A percentile compares a stretch with the other conserved stretches of the same genome.
Evolutionary conservation across 2,329 filamentous ascomycete genomes (phyloP).

Genomic region (Leptoxyphium fumago): DNA sequence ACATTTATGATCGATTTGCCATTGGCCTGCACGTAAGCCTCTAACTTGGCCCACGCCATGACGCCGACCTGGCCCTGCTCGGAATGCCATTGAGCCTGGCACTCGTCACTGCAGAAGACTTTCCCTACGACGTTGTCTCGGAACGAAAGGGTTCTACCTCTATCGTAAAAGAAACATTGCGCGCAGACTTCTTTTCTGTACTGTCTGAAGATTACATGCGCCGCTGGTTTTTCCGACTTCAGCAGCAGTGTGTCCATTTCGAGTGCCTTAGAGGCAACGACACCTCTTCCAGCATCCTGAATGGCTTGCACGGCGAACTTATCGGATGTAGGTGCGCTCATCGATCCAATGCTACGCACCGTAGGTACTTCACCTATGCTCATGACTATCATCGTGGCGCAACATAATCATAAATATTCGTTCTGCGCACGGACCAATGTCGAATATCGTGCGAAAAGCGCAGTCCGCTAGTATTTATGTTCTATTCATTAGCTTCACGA

Average conservation of each 20-base stretch:
- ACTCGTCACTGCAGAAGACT: constrained; percentile 27
- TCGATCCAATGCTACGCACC: neutral
- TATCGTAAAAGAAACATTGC: constrained; percentile 31
- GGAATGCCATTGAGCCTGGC: constrained; percentile 21
- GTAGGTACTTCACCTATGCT: too few relatives aligned
- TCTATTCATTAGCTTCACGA: too few relatives aligned
- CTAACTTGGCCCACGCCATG: constrained; percentile 15
- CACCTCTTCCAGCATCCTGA: constrained; percentile 28
- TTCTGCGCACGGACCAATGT: too few relatives aligned
- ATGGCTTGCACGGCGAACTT: constrained; percentile 27
- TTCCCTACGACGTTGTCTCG: constrained; percentile 25
- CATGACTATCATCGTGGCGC: too few relatives aligned
- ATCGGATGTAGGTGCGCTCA: constrained; percentile 9
- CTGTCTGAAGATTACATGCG: constrained; percentile 28
- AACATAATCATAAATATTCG: too few relatives aligned
- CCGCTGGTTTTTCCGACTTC: constrained; percentile 22
- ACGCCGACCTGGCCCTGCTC: constrained; percentile 15
- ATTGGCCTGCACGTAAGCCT: constrained; percentile 11
- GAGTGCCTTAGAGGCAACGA: constrained; percentile 26
- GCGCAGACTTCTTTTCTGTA: constrained; percentile 36
- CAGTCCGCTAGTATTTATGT: too few relatives aligned
- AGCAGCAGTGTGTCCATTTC: constrained; percentile 22
- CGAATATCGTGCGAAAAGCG: too few relatives aligned
- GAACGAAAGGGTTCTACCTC: constrained; percentile 26
- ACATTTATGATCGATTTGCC: constrained; percentile 4